Base-by-base conservation (phyloP, 2,329 filamentous ascomycete genomes). In the Pseudogymnoascus sp. region DNA sequence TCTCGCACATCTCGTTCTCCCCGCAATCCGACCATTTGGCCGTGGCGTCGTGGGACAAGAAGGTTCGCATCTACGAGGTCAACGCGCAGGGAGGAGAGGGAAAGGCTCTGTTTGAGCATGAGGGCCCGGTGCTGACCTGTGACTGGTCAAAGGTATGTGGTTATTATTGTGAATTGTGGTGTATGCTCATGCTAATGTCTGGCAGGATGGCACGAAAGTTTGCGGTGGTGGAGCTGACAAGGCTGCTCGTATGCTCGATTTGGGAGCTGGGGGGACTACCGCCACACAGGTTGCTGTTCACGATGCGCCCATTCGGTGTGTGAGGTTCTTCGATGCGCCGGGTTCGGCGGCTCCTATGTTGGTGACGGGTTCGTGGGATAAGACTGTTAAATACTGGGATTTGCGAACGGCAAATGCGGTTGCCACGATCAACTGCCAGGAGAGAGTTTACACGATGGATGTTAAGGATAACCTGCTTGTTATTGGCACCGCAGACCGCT, bases 51-150 rank as follows among this genome's bases (percentile, higher is more conserved):
- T 99, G 94, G 94, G 94, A 99, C 77, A 96, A 95, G 79, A 96
- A 96, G 75, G 91, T 97, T 66, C 88, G 92, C 72, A 93, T 99
- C 73, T 99, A 97, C 78, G 91, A 97, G 75, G 91, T 97, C 72
- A 85, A 87, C 67, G 77, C 77, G 62, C 85, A 85, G 67, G 91
- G 92, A 45, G 84, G 89, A 72, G 85, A 91, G 73, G 92, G 91
- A 59, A 93, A 92, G 71, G 91, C 91, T 65, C 79, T 88, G 63
- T 95, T 94, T 72, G 89, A 95, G 68, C 90, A 95, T 76, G 88
- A 91, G 67, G 90, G 83, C 48, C 91, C 92, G 2, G 92, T 96
- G 2, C 78, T 99, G 64, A 89, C 85, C 72, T 87, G 88, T 66
- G 88, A 92, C 71, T 97, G 93, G 84, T 92, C 90, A 74, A 90